Percentiles rank a stretch among this genome's conserved stretches.
These are phyloP conservation scores for Trichoderma lentiforme DNA, from an alignment of 2,329 filamentous ascomycete genomes.

Conservation along the genomic window DNA sequence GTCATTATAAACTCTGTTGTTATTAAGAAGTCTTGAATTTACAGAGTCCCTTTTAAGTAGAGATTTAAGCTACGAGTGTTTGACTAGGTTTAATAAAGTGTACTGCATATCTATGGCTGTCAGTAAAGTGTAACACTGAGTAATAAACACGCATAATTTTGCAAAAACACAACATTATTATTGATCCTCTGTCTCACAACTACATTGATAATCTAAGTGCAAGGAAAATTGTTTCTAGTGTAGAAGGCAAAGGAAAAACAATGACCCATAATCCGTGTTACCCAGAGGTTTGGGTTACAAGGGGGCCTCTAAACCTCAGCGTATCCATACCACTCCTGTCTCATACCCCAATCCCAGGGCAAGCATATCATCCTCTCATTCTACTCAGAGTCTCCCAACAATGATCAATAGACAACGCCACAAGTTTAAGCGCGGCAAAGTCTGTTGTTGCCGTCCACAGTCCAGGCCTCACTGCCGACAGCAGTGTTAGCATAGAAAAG, in stretches of 20 bases:
- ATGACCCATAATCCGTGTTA: too few relatives aligned
- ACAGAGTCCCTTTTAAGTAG: neutral
- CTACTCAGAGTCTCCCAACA: neutral
- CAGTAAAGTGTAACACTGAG: neutral
- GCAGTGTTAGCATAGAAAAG: slow-evolving; percentile 47
- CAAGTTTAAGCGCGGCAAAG: slow-evolving; percentile 9
- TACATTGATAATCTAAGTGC: neutral
- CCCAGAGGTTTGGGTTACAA: too few relatives aligned
- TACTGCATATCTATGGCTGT: too few relatives aligned
- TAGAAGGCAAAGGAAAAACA: neutral
- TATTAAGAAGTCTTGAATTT: too few relatives aligned
- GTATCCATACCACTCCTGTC: neutral
- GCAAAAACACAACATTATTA: neutral
- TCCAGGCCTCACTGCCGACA: slow-evolving; percentile 52
- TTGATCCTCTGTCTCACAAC: neutral
- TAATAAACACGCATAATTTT: neutral
- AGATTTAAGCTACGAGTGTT: neutral
- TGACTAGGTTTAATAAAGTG: neutral
- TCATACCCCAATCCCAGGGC: neutral
- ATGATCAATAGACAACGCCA: neutral
- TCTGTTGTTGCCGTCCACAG: slow-evolving; percentile 29
- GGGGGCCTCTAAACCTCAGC: neutral
- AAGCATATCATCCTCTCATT: neutral
- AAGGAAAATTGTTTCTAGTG: neutral
- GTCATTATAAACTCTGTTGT: neutral